Percentiles rank a stretch among this genome's conserved stretches.
Evolutionary conservation across 169 alveolate species (phyloP).

Genomic region (Plasmodium ovale): DNA sequence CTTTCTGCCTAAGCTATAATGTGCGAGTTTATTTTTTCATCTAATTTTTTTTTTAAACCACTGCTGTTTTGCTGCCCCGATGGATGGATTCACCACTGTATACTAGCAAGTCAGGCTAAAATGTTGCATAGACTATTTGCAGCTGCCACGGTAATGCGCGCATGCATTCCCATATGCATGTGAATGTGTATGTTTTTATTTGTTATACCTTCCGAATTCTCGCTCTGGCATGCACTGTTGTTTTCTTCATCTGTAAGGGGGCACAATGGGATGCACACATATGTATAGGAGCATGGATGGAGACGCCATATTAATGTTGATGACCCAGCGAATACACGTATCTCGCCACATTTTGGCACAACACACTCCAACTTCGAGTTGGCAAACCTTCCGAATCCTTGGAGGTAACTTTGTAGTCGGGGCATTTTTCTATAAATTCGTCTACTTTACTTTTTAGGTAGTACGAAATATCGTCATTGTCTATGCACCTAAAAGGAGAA

Average conservation of each 20-base stretch:
- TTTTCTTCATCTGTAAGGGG: conserved; percentile 40
- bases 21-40: too few relatives aligned
- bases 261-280: neutral
- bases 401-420: conserved; percentile 12
- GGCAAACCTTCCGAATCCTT: conserved; percentile 32
- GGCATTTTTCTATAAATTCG: conserved; percentile 58
- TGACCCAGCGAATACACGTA: too few relatives aligned
- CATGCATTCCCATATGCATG: too few relatives aligned
- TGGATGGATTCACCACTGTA: too few relatives aligned
- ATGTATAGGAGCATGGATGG: neutral
- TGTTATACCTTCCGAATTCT: conserved; percentile 61
- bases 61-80: too few relatives aligned
- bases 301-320: neutral
- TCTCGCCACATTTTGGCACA: too few relatives aligned
- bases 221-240: conserved; percentile 43
- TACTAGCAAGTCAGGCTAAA: too few relatives aligned
- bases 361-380: too few relatives aligned
- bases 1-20: too few relatives aligned
- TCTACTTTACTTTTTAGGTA: conserved; percentile 66
- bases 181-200: neutral
- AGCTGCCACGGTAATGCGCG: too few relatives aligned
- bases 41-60: too few relatives aligned
- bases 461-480: conserved; percentile 67
- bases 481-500: conserved; percentile 40
- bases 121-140: too few relatives aligned